Conservation (phyloP, 2,329 filamentous ascomycete genomes). For the Amauroascus verrucosus region DNA sequence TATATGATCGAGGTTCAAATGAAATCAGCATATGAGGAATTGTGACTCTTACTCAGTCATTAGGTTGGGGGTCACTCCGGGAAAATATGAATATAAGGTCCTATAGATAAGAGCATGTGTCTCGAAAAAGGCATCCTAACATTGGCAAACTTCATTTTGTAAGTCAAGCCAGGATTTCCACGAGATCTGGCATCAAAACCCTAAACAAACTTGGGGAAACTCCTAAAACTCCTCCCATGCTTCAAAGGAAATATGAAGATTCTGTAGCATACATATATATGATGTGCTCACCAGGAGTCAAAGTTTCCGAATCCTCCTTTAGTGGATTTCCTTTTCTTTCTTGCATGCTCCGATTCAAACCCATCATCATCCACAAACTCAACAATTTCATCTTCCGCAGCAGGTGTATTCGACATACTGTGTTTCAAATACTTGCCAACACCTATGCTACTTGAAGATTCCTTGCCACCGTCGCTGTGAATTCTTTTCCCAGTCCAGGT, state of each 20-base stretch:
- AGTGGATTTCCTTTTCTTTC: conserved; percentile 64
- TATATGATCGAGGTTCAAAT: too few relatives aligned
- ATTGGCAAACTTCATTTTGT: too few relatives aligned
- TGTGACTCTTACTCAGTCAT: too few relatives aligned
- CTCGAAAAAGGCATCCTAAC: too few relatives aligned
- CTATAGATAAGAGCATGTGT: too few relatives aligned
- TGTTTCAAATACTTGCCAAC: conserved; percentile 77
- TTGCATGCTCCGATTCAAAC: conserved; percentile 56
- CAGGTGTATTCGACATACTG: conserved; percentile 28
- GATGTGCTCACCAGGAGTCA: conserved; percentile 59
- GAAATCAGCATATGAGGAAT: too few relatives aligned
- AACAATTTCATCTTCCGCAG: conserved; percentile 48
- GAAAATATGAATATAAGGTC: too few relatives aligned
- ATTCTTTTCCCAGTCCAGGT: conserved; percentile 97
- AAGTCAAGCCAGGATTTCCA: too few relatives aligned
- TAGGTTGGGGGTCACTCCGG: too few relatives aligned
- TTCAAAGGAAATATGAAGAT: background rate
- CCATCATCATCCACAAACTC: conserved; percentile 52
- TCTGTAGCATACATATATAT: background rate
- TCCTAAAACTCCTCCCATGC: conserved; percentile 4
- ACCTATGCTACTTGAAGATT: conserved; percentile 40
- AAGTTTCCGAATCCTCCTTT: conserved; percentile 83
- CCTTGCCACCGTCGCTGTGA: conserved; percentile 47
- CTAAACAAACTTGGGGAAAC: background rate
- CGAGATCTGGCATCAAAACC: too few relatives aligned